A percentile compares a stretch with the other conserved stretches of the same genome.
Evolutionary conservation across 306 rosid species (phyloP).

Genomic region (Arachis stenosperma): DNA sequence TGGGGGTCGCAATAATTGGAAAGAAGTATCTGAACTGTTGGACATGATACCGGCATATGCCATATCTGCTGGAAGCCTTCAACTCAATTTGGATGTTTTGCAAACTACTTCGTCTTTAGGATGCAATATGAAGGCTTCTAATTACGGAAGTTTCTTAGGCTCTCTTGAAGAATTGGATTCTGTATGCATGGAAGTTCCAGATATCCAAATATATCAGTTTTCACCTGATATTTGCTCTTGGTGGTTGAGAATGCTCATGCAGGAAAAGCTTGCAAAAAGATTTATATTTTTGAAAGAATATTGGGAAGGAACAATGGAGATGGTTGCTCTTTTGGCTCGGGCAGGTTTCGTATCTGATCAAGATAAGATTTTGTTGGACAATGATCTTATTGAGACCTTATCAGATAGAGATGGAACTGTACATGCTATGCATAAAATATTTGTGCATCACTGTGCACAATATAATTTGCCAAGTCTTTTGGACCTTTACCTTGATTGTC

Average conservation of each 20-base stretch:
- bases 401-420: slow-evolving; percentile 47
- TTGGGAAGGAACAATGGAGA: slow-evolving; percentile 86
- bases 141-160: slow-evolving; percentile 62
- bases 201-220: slow-evolving; percentile 65
- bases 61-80: slow-evolving; percentile 74
- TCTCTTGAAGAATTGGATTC: slow-evolving; percentile 85
- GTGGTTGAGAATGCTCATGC: slow-evolving; percentile 78
- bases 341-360: slow-evolving; percentile 69
- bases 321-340: slow-evolving; percentile 73
- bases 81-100: slow-evolving; percentile 76
- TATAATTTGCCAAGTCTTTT: slow-evolving; percentile 82
- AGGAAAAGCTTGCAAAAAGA: slow-evolving; percentile 76
- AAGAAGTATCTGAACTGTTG: slow-evolving; percentile 68
- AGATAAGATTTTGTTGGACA: slow-evolving; percentile 41
- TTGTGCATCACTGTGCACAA: slow-evolving; percentile 72
- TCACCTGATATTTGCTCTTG: slow-evolving; percentile 61
- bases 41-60: slow-evolving; percentile 66
- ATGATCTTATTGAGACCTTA: slow-evolving; percentile 55
- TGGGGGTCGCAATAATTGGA: slow-evolving; percentile 72
- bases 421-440: slow-evolving; percentile 72
- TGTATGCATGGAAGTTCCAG: slow-evolving; percentile 72
- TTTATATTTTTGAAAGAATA: slow-evolving; percentile 82
- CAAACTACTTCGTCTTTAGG: slow-evolving; percentile 59
- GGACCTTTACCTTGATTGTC: slow-evolving; percentile 86
- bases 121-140: slow-evolving; percentile 58